phyloP scores from a whole-genome alignment of 163 green algal genomes.

The Picocystis sp. region DNA sequence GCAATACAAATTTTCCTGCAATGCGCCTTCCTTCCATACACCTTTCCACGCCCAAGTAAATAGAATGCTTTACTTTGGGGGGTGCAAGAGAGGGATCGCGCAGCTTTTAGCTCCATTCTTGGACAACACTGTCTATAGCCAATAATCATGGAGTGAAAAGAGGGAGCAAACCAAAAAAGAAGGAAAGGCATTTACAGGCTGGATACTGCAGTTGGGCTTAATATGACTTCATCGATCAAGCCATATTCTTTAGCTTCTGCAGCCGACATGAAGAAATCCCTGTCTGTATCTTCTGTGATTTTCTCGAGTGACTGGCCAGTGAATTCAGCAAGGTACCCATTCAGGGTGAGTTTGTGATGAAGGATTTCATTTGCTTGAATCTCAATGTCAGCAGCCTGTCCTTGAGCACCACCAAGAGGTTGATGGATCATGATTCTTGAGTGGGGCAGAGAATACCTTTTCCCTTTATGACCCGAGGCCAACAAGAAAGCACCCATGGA shows the following conservation, averaged over 20 bases:
- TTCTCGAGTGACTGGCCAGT: slow-evolving; percentile 76
- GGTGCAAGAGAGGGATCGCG: too few relatives aligned
- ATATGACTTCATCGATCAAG: slow-evolving; percentile 27
- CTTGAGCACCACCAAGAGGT: slow-evolving; percentile 90
- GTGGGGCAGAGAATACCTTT: slow-evolving; percentile 90
- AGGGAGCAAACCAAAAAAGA: too few relatives aligned
- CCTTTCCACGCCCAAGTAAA: too few relatives aligned
- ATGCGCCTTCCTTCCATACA: too few relatives aligned
- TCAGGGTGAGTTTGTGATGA: slow-evolving; percentile 97
- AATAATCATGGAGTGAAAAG: too few relatives aligned
- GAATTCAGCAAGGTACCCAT: slow-evolving; percentile 92
- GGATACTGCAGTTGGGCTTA: too few relatives aligned
- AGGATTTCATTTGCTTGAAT: slow-evolving; percentile 99
- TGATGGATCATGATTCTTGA: slow-evolving; percentile 99
- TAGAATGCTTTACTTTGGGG: too few relatives aligned
- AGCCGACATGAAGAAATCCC: slow-evolving; percentile 97
- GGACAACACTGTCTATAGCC: too few relatives aligned
- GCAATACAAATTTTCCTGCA: too few relatives aligned
- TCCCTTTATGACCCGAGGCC: slow-evolving; percentile 74
- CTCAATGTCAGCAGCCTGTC: slow-evolving; percentile 85
- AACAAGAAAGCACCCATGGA: slow-evolving; percentile 94
- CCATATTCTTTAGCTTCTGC: slow-evolving; percentile 37
- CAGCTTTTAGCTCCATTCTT: too few relatives aligned
- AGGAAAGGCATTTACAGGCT: too few relatives aligned
- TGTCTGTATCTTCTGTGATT: slow-evolving; percentile 85